These are phyloP conservation scores for Trypanosoma melophagium DNA, from an alignment of 208 protist genomes.

Conservation along the genomic window DNA sequence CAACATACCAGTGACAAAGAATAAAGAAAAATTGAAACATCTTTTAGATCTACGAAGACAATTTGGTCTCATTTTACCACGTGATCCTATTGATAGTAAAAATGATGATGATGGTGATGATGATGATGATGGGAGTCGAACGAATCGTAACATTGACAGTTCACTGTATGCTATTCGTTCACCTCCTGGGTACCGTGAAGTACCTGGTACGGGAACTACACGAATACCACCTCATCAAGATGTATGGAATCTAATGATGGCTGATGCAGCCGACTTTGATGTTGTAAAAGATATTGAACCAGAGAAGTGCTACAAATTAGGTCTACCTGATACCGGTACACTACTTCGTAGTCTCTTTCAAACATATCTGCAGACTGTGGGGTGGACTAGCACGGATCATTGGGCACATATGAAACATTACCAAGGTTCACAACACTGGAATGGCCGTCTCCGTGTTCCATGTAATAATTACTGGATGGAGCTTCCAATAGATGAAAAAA, in stretches of 20 bases:
- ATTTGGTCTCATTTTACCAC: slow-evolving; percentile 46
- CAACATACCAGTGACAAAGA: slow-evolving; percentile 38
- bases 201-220: background rate
- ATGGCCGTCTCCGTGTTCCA: slow-evolving; percentile 11
- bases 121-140: too few species aligned
- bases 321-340: slow-evolving; percentile 15
- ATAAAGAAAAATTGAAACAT: slow-evolving; percentile 31
- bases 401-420: slow-evolving; percentile 51
- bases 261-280: slow-evolving; percentile 55
- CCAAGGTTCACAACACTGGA: slow-evolving; percentile 43
- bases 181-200: slow-evolving; percentile 61
- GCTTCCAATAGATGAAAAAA: slow-evolving; percentile 42
- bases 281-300: slow-evolving; percentile 30
- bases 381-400: slow-evolving; percentile 10
- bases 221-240: slow-evolving; percentile 39
- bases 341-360: slow-evolving; percentile 32
- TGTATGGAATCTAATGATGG: slow-evolving; percentile 59
- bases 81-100: slow-evolving; percentile 14
- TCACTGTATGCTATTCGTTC: slow-evolving; percentile 36
- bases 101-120: background rate
- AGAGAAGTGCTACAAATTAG: slow-evolving; percentile 20
- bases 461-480: slow-evolving; percentile 76
- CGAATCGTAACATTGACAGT: too few species aligned
- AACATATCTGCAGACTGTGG: slow-evolving; percentile 25
- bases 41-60: slow-evolving; percentile 46